Percentiles rank a stretch among this genome's conserved stretches.
Conservation (phyloP, 768 basidiomycete species). For the Mycena alexandri region DNA sequence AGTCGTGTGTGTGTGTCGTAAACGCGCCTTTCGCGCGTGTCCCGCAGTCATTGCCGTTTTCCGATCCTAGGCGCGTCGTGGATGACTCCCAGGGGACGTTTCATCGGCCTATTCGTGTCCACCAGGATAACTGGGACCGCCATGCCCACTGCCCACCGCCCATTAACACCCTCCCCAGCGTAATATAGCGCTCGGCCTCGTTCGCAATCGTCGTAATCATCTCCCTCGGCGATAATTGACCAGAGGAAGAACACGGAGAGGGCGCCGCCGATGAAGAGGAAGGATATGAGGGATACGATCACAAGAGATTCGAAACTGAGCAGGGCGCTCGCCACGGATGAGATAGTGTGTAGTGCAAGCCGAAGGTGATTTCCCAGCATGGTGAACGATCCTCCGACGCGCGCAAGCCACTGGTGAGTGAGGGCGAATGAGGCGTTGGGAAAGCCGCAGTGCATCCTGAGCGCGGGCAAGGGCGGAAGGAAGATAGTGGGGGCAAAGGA, state of each 20-base stretch:
- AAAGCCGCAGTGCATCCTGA: slow-evolving; percentile 11
- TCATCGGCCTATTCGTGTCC: slow-evolving; percentile 1
- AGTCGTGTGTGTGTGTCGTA: no score
- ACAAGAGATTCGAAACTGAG: slow-evolving; percentile 27
- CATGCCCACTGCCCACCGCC: slow-evolving; percentile 6
- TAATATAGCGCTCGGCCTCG: slow-evolving; percentile 12
- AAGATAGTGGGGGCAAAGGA: neutral
- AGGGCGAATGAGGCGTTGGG: slow-evolving; percentile 3
- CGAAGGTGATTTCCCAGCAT: slow-evolving; percentile 1
- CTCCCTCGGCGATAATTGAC: slow-evolving; percentile 9
- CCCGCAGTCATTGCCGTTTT: no score
- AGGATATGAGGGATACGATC: slow-evolving; percentile 9
- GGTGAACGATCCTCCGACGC: neutral
- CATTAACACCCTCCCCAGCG: slow-evolving; percentile 4
- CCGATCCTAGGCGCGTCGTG: no score
- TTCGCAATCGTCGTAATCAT: slow-evolving; percentile 27
- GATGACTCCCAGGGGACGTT: no score
- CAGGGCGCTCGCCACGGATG: slow-evolving; percentile 4
- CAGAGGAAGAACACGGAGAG: slow-evolving; percentile 16
- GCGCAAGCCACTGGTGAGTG: neutral
- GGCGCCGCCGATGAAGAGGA: slow-evolving; percentile 17
- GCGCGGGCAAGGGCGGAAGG: neutral
- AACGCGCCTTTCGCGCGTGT: no score
- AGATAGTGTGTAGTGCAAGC: neutral
- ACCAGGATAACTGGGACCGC: slow-evolving; percentile 19